Conservation (phyloP, 768 basidiomycete species). For the Russula griseocarnosa region DNA sequence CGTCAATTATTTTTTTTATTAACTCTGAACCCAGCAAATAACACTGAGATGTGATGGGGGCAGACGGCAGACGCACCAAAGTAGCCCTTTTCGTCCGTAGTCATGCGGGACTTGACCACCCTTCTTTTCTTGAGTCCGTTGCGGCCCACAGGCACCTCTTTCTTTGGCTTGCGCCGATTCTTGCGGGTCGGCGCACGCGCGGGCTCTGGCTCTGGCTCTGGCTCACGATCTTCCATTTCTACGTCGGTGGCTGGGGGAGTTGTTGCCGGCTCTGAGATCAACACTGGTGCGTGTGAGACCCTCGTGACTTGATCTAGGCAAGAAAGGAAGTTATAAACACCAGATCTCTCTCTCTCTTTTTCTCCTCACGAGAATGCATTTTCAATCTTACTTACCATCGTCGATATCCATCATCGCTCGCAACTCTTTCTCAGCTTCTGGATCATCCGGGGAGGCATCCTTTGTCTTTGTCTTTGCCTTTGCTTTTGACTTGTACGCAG, state of each 20-base stretch:
- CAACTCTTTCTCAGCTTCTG: conserved; percentile 43
- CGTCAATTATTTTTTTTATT: too few species aligned
- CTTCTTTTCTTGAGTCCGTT: conserved; percentile 76
- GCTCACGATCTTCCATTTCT: conserved; percentile 30
- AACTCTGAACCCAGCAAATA: conserved; percentile 1
- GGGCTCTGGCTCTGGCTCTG: conserved; percentile 28
- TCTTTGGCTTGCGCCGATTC: conserved; percentile 45
- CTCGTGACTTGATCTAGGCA: conserved; percentile 27
- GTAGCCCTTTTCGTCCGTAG: conserved; percentile 64
- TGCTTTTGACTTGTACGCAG: conserved; percentile 29
- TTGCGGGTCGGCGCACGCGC: conserved; percentile 34
- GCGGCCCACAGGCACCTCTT: conserved; percentile 63
- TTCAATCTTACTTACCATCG: conserved; percentile 46
- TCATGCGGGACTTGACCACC: conserved; percentile 54
- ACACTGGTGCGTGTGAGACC: conserved; percentile 10
- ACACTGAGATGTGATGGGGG: too few species aligned
- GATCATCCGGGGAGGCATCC: conserved; percentile 39
- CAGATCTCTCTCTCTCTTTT: too few species aligned
- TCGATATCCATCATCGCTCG: conserved; percentile 76
- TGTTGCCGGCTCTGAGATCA: conserved; percentile 27
- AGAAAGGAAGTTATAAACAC: neutral
- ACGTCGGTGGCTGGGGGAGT: conserved; percentile 31
- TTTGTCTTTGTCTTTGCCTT: conserved; percentile 33
- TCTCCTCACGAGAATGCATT: neutral
- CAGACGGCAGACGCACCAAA: conserved; percentile 53